These are phyloP conservation scores for Plantago ovata DNA, from an alignment of 257 asterid species.

Conservation along the genomic window DNA sequence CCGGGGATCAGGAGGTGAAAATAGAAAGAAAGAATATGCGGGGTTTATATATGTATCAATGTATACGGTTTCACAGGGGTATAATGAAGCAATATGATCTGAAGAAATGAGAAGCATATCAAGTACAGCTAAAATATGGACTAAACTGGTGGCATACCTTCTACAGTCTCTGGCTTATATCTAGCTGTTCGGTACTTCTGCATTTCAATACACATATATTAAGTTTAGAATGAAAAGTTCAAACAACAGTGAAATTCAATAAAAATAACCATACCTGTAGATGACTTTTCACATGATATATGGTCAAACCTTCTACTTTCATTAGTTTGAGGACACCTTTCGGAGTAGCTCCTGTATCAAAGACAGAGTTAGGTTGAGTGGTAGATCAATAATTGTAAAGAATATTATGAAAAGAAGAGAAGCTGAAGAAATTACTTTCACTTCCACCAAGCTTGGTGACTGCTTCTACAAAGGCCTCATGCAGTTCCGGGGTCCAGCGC, in stretches of 20 bases:
- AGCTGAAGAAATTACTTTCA: conserved; percentile 52
- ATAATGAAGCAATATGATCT: conserved; percentile 15
- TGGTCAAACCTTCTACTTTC: conserved; percentile 50
- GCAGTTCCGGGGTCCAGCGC: conserved; percentile 96
- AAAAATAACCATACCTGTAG: conserved; percentile 48
- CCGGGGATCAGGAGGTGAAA: no score
- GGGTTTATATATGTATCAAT: no score
- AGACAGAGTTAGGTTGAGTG: conserved; percentile 13
- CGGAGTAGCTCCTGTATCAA: conserved; percentile 61
- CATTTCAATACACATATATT: conserved; percentile 28
- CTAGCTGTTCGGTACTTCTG: conserved; percentile 96
- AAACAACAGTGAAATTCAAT: conserved; percentile 8
- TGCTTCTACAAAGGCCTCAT: conserved; percentile 84
- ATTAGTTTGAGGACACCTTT: conserved; percentile 46
- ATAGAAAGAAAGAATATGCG: no score
- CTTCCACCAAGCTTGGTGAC: conserved; percentile 93
- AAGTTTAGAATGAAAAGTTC: conserved; percentile 19
- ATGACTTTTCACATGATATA: conserved; percentile 49
- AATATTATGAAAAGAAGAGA: conserved; percentile 14
- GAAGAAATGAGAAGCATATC: conserved; percentile 11
- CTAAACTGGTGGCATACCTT: conserved; percentile 43
- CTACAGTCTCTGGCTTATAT: conserved; percentile 72
- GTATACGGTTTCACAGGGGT: conserved; percentile 4
- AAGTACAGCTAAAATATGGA: conserved; percentile 11
- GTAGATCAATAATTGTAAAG: conserved; percentile 12